Percentiles rank a stretch among this genome's conserved stretches.
These are phyloP conservation scores for Fusarium algeriense DNA, from an alignment of 2,329 filamentous ascomycete species.

Conservation along the genomic window DNA sequence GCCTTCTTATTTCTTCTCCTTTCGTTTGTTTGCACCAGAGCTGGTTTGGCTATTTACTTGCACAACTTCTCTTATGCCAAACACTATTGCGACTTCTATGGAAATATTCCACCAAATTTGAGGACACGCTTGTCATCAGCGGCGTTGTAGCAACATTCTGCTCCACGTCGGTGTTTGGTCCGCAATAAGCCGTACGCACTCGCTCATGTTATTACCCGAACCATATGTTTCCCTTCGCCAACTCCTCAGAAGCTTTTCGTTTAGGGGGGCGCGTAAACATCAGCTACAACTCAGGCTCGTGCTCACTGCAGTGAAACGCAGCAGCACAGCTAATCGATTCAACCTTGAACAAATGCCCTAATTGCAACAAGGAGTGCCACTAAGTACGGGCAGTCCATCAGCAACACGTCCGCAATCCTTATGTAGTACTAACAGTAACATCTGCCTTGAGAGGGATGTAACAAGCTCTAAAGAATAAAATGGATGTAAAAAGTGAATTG, in stretches of 20 bases:
- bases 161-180: background rate
- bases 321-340: background rate
- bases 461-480: background rate
- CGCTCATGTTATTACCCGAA: background rate
- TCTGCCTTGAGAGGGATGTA: background rate
- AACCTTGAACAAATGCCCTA: background rate
- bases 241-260: background rate
- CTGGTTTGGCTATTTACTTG: background rate
- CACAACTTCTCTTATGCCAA: background rate
- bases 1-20: background rate
- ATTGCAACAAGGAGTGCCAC: background rate
- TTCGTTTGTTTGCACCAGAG: background rate
- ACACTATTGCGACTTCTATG: background rate
- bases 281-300: background rate
- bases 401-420: background rate
- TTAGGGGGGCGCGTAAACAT: too few relatives aligned
- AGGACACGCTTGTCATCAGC: background rate
- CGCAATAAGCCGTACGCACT: background rate
- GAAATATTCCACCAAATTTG: background rate
- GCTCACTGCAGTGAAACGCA: background rate
- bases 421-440: background rate
- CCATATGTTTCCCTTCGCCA: background rate
- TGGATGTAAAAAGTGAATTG: background rate
- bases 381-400: background rate
- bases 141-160: background rate